These are phyloP conservation scores for Neurospora sp. DNA, from an alignment of 495 filamentous ascomycete species.

Conservation along the genomic window DNA sequence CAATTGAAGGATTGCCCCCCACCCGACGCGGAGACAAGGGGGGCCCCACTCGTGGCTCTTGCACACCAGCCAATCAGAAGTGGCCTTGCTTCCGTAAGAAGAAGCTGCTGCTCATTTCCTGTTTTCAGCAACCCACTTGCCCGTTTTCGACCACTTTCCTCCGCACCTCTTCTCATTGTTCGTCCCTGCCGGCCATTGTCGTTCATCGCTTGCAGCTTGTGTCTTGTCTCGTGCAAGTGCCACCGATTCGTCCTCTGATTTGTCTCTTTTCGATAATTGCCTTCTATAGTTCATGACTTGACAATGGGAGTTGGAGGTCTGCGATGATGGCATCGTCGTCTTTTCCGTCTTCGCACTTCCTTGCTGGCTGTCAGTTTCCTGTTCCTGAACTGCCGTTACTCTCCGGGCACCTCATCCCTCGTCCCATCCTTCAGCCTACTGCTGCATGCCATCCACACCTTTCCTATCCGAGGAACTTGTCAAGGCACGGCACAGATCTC, in stretches of 20 bases:
- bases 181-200: neutral
- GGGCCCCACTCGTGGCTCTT: neutral
- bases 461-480: slow-evolving; percentile 4
- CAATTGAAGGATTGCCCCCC: neutral
- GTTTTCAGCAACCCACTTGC: slow-evolving; percentile 13
- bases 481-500: neutral
- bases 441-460: slow-evolving; percentile 1
- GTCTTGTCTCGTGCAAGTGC: neutral
- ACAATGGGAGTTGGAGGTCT: neutral
- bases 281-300: neutral
- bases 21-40: neutral
- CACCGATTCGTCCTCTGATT: neutral
- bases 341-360: neutral
- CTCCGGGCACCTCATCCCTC: neutral
- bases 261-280: neutral
- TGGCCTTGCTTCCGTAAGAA: slow-evolving; percentile 23
- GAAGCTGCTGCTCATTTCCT: slow-evolving; percentile 18
- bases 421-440: neutral
- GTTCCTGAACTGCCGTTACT: neutral
- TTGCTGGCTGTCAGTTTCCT: neutral
- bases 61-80: slow-evolving; percentile 16
- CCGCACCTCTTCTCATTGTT: neutral
- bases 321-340: neutral
- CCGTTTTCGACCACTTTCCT: slow-evolving; percentile 7
- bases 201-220: neutral